Conservation (phyloP, 2,329 filamentous ascomycete genomes). For the Pochonia chlamydosporia region DNA sequence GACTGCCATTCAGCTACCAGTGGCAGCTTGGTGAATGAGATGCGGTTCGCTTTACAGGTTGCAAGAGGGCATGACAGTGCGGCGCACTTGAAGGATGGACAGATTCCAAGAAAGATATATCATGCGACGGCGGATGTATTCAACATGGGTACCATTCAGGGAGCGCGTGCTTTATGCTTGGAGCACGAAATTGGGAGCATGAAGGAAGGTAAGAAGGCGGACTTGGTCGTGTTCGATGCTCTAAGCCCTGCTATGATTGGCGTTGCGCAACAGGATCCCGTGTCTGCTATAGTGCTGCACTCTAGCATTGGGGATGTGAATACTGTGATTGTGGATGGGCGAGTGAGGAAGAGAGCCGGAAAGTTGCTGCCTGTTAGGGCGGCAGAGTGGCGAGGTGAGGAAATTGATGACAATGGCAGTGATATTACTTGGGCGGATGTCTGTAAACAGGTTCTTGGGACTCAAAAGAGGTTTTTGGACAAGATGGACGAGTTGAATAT, state of each 20-base stretch:
- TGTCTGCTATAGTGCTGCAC: slow-evolving; percentile 48
- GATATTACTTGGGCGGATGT: no score
- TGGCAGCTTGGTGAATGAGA: slow-evolving; percentile 9
- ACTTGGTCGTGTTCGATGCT: slow-evolving; percentile 39
- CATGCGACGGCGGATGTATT: slow-evolving; percentile 34
- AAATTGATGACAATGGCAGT: no score
- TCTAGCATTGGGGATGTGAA: slow-evolving; percentile 43
- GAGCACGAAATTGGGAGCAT: slow-evolving; percentile 36
- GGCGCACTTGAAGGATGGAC: neutral
- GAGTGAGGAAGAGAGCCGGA: neutral
- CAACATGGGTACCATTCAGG: slow-evolving; percentile 42
- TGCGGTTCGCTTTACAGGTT: slow-evolving; percentile 11
- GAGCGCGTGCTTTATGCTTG: slow-evolving; percentile 36
- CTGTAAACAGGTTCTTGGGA: no score
- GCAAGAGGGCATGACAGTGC: slow-evolving; percentile 15
- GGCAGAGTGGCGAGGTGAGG: no score
- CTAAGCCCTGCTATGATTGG: slow-evolving; percentile 11
- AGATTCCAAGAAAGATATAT: neutral
- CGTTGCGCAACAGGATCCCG: slow-evolving; percentile 31
- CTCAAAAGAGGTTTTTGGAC: no score
- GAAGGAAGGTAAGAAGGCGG: slow-evolving; percentile 38
- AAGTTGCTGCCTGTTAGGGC: neutral
- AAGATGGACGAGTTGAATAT: no score
- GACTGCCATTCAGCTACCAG: slow-evolving; percentile 16
- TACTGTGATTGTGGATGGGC: slow-evolving; percentile 34